Base-by-base conservation (phyloP, 192 early-diverging fungal genomes). In the Chytriomyces confervae region DNA sequence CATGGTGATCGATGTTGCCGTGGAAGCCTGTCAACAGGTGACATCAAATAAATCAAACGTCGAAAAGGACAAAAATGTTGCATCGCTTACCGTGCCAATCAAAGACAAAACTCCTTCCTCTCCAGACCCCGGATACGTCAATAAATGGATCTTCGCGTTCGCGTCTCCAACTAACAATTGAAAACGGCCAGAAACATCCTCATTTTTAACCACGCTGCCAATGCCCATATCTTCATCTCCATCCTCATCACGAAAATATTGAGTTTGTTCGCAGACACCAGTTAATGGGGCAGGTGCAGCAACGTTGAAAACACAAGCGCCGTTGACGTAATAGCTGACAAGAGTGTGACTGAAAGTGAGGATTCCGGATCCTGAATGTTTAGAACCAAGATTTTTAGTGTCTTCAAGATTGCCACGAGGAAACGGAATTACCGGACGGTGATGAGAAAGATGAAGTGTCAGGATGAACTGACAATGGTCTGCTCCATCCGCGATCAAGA, bases 111-210 rank as follows among this genome's bases (percentile, higher is more conserved):
- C 23, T 23, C 61, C 62, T 83, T 90, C 89, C 77, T 86, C 72
- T 36, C 91, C 90, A 23, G 91, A 66, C n/a, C 66, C 27, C 60
- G 89, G 76, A n/a, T 90, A 60, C 9, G 78, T 70, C 69, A 2
- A 88, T 80, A 18, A 8, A 50, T 27, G 72, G 75, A 66, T 71
- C 65, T 36, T 86, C 77, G 9, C 16, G 36, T 6, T 29, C 8
- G 16, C 80, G 27, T 18, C 72, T 29, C 46, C 43, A 97, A 69
- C 5, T 79, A 80, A 47, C 94, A 94, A 6, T 79, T 74, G 45
- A 84, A 79, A 78, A 95, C 95, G 18, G 90, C 90, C 5, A 95
- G 66, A n/a, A 96, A 83, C 50, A 76, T 24, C 27, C 53, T 13
- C 53, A 20, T 57, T 13, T 20, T 57, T 20, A 3, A n/a, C 3